Conservation (phyloP, 768 basidiomycete genomes). For the Leccinum disarticulatum region DNA sequence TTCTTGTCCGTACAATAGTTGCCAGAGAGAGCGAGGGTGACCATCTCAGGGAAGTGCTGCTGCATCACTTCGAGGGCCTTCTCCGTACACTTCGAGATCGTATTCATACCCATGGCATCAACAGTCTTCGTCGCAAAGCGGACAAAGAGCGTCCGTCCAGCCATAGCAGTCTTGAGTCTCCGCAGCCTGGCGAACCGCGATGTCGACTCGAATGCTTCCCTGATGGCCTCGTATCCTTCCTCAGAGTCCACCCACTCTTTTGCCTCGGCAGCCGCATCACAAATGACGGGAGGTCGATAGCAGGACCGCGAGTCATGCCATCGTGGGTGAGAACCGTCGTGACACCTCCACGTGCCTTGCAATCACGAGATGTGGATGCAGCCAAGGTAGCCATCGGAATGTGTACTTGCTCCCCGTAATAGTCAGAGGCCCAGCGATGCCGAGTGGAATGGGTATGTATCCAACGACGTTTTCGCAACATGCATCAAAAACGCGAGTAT, state of each 20-base stretch:
- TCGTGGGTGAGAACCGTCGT: constrained; percentile 90
- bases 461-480: constrained; percentile 99
- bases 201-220: constrained; percentile 89
- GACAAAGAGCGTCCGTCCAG: constrained; percentile 90
- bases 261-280: constrained; percentile 76
- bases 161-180: constrained; percentile 84
- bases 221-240: constrained; percentile 74
- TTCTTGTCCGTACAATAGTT: constrained; percentile 99
- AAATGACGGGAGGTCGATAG: constrained; percentile 89
- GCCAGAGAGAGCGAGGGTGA: constrained; percentile 85
- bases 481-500: constrained; percentile 89
- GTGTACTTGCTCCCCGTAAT: constrained; percentile 78
- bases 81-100: constrained; percentile 99
- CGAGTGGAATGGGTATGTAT: constrained; percentile 93
- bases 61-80: constrained; percentile 83
- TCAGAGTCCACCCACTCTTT: constrained; percentile 85
- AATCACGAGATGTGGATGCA: constrained; percentile 95
- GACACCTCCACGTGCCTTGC: constrained; percentile 96
- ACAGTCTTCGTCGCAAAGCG: constrained; percentile 94
- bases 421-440: constrained; percentile 92
- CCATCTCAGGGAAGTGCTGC: constrained; percentile 85
- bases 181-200: constrained; percentile 89
- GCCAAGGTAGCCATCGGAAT: constrained; percentile 99
- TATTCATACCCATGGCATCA: constrained; percentile 99
- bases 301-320: constrained; percentile 98